Evolutionary conservation across 345 rosid species (phyloP), one percentile per base, ranked within the genome.

Genomic region (Citrus trifoliata): DNA sequence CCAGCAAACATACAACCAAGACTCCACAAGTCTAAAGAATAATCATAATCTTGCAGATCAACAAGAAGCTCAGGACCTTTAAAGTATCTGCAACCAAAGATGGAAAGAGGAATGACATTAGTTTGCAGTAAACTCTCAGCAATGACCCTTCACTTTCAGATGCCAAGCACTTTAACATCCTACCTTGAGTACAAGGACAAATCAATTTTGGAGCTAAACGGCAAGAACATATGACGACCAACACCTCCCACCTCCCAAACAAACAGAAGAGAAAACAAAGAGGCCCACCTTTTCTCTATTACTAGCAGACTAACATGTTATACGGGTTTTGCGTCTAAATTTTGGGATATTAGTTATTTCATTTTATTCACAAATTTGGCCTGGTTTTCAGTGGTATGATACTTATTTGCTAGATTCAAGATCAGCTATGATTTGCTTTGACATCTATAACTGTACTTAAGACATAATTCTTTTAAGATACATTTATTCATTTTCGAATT

Each of bases 1-100:
- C 99, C 98, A 79, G 98, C 99, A 87, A 95, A 90, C 97, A 94
- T 95, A 82, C 99, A 95, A 78, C 99, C 99, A 72, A 96, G 97
- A 86, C 99, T 96, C 99, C 99, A 96, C 78, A 96, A 82, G 82
- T 96, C 98, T 82, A 96, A 85, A 65, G 99, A 96, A 83, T 95
- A 95, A 87, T 95, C 99, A 83, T 95, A 95, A 77, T 95, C 99
- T 89, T 92, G 97, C 81, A 95, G 90, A 88, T 94, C 99, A 64
- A 96, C 98, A 71, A 96, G 97, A 71, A 96, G 97, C 89, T 96
- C 98, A 8, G 99, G 99, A 73, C 99, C 99, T 87, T 96, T 96
- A 56, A 94, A 96, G 82, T 96, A 96, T 85, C 99, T 96, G 93
- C 77, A 19, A 75, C 16, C 40, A 51, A 61, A 70, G 58, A 38